These are phyloP conservation scores for Ogataea ramenticola DNA, from an alignment of 805 yeast species.

Conservation along the genomic window DNA sequence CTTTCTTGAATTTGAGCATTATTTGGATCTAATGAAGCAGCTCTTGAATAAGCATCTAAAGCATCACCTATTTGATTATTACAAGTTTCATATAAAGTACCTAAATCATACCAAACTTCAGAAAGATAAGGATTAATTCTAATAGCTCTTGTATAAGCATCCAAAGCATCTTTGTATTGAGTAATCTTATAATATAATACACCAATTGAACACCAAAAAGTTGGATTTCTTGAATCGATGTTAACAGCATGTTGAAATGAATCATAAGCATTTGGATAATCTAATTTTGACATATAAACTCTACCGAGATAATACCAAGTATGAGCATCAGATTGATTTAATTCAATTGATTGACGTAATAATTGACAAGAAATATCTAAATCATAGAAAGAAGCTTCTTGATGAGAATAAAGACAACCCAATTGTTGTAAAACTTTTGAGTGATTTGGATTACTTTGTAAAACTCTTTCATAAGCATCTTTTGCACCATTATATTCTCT, in stretches of 20 bases:
- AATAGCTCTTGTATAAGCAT: constrained; percentile 95
- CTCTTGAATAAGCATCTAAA: constrained; percentile 92
- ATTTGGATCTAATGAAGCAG: constrained; percentile 89
- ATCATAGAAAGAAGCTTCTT: constrained; percentile 63
- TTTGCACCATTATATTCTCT: constrained; percentile 86
- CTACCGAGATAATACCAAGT: constrained; percentile 97
- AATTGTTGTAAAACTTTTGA: constrained; percentile 94
- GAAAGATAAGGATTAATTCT: constrained; percentile 91
- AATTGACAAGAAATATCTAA: constrained; percentile 78
- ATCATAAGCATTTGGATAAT: constrained; percentile 93
- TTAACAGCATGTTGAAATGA: constrained; percentile 98
- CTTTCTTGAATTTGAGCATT: constrained; percentile 93
- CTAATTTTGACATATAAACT: constrained; percentile 93
- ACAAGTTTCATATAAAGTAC: constrained; percentile 94
- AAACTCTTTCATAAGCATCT: constrained; percentile 91
- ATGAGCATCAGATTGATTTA: constrained; percentile 87
- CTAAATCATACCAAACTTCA: constrained; percentile 98
- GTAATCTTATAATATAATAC: constrained; percentile 93
- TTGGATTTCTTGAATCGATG: constrained; percentile 93
- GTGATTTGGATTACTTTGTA: constrained; percentile 85
- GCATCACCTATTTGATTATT: constrained; percentile 94
- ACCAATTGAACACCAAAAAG: constrained; percentile 96
- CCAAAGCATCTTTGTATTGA: constrained; percentile 94
- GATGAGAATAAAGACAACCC: constrained; percentile 88
- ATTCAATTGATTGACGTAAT: constrained; percentile 79